Base-by-base conservation (phyloP, 2,329 filamentous ascomycete genomes). In the Trichoderma hamatum region DNA sequence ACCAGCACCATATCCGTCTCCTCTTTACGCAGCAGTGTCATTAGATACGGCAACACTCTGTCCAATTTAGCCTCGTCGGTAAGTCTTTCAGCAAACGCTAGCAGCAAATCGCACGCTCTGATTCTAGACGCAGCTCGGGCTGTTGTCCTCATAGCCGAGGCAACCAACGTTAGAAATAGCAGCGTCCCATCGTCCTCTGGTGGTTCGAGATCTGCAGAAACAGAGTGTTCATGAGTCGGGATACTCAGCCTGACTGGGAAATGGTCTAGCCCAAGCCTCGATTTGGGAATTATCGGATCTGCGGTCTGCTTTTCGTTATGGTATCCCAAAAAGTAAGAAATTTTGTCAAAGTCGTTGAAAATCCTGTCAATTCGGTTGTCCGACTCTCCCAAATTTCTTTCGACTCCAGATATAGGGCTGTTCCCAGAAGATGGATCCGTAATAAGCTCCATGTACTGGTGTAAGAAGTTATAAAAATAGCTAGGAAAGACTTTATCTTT, bases 1-100 rank as follows among this genome's bases (percentile, higher is more conserved):
- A 97, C 89, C 58, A 93, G 91, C 16, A 99, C 95, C 74, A 92
- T 85, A 72, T 97, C 93, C 2, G 91, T 89, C 73, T 90, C 89
- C 76, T 99, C 96, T 70, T 89, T 90, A 46, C 74, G 74, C 14
- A 99, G 83, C 32, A 98, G 80, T 5, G 89, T 88, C 81, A 97
- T 92, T 43, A 98, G 83, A 77, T 97, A 97, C 1, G 96, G 96
- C 61, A 99, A 82, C 28, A 98, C 92, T 61, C 96, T 89, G 78
- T 99, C 96, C 60, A 99, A 84, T 78, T 97, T 98, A 3, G 94
- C 94, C 80, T 99, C 96, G 77, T 99, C 96, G 0, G 95, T 97
- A 28, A 98, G 81, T 70, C 92, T 87, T 80, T 98, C 94, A 0
- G 94, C 90, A 78, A 99, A 97, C 2, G 95, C 95, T 61, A 99